A percentile compares a stretch with the other conserved stretches of the same genome.
These are phyloP conservation scores for Colletotrichum spaethianum DNA, from an alignment of 2,329 filamentous ascomycete species.

Conservation along the genomic window DNA sequence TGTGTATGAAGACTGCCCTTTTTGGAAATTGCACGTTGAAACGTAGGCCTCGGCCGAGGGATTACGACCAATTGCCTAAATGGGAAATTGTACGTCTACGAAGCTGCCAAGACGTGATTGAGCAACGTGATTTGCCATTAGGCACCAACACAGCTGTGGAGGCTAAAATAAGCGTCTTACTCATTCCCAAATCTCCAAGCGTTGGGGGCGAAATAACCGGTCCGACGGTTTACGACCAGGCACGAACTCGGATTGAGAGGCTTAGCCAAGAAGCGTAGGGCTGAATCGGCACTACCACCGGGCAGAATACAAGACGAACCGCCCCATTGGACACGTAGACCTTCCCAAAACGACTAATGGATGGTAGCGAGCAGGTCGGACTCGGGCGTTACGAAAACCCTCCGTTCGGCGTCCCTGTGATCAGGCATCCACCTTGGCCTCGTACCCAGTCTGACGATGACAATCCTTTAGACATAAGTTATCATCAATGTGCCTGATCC, in stretches of 20 bases:
- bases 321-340: not conserved
- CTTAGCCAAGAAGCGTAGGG: not conserved
- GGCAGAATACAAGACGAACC: not conserved
- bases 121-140: not conserved
- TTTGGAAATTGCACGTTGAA: constrained; percentile 11
- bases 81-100: not conserved
- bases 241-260: not conserved
- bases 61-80: not conserved
- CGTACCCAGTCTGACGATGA: not conserved
- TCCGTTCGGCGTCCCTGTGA: not conserved
- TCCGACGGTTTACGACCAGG: not conserved
- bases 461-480: not conserved
- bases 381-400: not conserved
- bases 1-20: not conserved
- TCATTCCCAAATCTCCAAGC: not conserved
- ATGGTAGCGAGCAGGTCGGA: not conserved
- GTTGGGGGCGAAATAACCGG: not conserved
- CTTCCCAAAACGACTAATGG: not conserved
- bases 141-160: not conserved
- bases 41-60: not conserved
- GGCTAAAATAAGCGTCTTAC: constrained; percentile 17
- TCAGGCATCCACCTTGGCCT: not conserved
- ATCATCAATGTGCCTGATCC: not conserved
- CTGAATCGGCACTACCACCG: not conserved
- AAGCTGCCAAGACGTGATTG: not conserved